Percentiles rank a stretch among this genome's conserved stretches.
Evolutionary conservation across 2,329 filamentous ascomycete genomes (phyloP).

Genomic region (Neonectria faginata): DNA sequence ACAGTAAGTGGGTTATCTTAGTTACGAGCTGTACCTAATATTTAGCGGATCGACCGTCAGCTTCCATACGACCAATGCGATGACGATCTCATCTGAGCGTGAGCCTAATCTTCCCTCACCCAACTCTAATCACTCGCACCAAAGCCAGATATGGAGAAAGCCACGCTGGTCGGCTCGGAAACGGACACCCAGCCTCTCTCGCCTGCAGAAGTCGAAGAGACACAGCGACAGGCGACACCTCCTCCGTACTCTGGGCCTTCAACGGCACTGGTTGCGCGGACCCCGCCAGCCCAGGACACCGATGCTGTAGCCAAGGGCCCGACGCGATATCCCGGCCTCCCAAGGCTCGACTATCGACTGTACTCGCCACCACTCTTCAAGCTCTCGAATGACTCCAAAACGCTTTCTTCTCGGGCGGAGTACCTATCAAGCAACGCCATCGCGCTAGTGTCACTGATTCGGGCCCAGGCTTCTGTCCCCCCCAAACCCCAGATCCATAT

Average conservation of each 20-base stretch:
- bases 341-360: constrained; percentile 62
- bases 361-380: constrained; percentile 65
- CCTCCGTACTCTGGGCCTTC: constrained; percentile 44
- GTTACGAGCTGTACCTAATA: no score
- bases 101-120: background rate
- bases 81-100: background rate
- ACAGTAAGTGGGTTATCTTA: no score
- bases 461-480: constrained; percentile 62
- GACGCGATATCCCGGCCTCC: constrained; percentile 60
- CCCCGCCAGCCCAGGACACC: constrained; percentile 7
- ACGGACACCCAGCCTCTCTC: background rate
- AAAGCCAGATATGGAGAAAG: constrained; percentile 18
- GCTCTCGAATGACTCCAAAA: constrained; percentile 61
- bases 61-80: background rate
- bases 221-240: constrained; percentile 26
- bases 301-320: constrained; percentile 29
- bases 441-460: constrained; percentile 60
- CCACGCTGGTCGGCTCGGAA: no score
- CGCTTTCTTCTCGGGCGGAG: constrained; percentile 60
- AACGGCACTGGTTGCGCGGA: constrained; percentile 7
- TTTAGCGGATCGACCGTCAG: no score
- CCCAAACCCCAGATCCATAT: constrained; percentile 67
- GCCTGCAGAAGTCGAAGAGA: background rate
- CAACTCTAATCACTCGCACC: background rate
- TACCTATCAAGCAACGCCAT: constrained; percentile 60